These are phyloP conservation scores for Cordyceps cateniannulata DNA, from an alignment of 2,329 filamentous ascomycete genomes.

Conservation along the genomic window DNA sequence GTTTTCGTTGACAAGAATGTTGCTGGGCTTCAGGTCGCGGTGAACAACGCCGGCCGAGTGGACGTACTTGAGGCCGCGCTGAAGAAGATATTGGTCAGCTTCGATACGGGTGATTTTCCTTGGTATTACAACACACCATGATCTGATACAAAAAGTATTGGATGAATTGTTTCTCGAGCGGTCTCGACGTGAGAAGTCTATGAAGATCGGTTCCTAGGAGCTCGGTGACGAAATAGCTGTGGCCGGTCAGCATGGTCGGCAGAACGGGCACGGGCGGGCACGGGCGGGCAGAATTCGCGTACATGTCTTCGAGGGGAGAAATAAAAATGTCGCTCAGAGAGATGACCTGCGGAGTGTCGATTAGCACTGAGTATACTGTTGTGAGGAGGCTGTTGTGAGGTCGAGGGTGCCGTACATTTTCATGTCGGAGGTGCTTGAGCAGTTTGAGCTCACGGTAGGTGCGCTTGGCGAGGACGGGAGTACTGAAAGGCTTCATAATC, in stretches of 20 bases:
- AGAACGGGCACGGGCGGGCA: constrained; percentile 16
- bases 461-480: constrained; percentile 93
- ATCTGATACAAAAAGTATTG: constrained; percentile 99
- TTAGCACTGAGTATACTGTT: background rate
- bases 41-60: constrained; percentile 98
- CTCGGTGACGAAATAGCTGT: constrained; percentile 95
- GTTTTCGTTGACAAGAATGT: constrained; percentile 99
- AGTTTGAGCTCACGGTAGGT: constrained; percentile 97
- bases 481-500: constrained; percentile 99
- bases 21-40: constrained; percentile 95
- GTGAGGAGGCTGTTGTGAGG: background rate
- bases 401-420: constrained; percentile 61
- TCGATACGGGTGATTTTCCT: background rate
- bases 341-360: constrained; percentile 64
- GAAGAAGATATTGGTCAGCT: constrained; percentile 10
- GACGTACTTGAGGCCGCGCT: constrained; percentile 98
- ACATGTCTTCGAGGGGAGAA: constrained; percentile 98
- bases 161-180: constrained; percentile 98
- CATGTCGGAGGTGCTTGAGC: constrained; percentile 91
- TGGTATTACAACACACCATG: constrained; percentile 56
- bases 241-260: constrained; percentile 15
- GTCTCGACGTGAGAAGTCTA: constrained; percentile 86
- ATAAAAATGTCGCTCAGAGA: constrained; percentile 99
- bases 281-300: constrained; percentile 38
- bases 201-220: constrained; percentile 95